These are phyloP conservation scores for Suillus ampliporus DNA, from an alignment of 768 basidiomycete genomes.

Conservation along the genomic window DNA sequence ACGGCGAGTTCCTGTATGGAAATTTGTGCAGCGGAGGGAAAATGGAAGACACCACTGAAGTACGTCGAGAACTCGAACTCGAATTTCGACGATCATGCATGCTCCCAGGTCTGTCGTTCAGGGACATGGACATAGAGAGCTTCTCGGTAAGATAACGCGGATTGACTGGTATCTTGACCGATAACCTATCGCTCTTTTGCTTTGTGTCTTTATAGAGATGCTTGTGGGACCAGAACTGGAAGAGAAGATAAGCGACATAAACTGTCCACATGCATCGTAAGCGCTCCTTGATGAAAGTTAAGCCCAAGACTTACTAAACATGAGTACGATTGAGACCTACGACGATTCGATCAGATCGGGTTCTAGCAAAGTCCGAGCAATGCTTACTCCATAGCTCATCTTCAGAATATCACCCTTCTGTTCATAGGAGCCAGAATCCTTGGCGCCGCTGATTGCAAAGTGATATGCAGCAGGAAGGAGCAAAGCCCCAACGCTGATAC, in stretches of 20 bases:
- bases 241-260: constrained; percentile 56
- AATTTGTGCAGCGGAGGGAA: constrained; percentile 13
- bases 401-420: constrained; percentile 50
- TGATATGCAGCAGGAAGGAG: constrained; percentile 84
- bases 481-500: constrained; percentile 79
- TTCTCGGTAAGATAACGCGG: constrained; percentile 33
- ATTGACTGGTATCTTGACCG: constrained; percentile 39
- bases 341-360: constrained; percentile 6
- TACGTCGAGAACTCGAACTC: constrained; percentile 18
- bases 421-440: constrained; percentile 28
- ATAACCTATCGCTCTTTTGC: constrained; percentile 48
- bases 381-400: constrained; percentile 58
- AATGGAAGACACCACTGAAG: constrained; percentile 20
- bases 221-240: constrained; percentile 62
- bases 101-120: constrained; percentile 30
- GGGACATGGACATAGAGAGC: constrained; percentile 15
- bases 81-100: constrained; percentile 25
- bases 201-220: constrained; percentile 55
- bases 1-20: constrained; percentile 15
- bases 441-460: constrained; percentile 46
- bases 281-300: neutral
- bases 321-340: constrained; percentile 57
- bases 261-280: constrained; percentile 37
- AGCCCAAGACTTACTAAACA: constrained; percentile 48
- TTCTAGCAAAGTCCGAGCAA: constrained; percentile 6